These are phyloP conservation scores for Triticum dicoccoides DNA, from an alignment of 176 grass and related monocot species.

Conservation along the genomic window DNA sequence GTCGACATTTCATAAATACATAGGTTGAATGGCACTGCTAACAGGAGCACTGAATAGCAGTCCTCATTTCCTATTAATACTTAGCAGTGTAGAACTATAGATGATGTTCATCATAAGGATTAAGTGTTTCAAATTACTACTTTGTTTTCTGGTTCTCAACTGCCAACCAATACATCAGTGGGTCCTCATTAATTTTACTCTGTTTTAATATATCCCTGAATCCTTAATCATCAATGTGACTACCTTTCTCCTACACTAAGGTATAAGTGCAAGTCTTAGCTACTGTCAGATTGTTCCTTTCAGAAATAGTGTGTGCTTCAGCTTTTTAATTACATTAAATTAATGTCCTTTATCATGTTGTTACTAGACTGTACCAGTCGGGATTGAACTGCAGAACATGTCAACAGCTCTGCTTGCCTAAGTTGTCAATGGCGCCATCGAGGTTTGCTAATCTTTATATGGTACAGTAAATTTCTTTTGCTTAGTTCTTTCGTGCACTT, in stretches of 20 bases:
- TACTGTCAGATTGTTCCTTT: not conserved
- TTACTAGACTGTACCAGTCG: not conserved
- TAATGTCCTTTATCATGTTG: not conserved
- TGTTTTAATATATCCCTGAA: not conserved
- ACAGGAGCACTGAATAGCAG: not conserved
- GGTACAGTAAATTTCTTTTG: not conserved
- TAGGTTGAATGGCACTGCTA: not conserved
- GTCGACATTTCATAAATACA: not conserved
- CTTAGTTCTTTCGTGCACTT: no score
- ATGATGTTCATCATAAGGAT: not conserved
- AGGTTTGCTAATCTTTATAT: not conserved
- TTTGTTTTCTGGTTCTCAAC: not conserved
- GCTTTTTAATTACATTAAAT: not conserved
- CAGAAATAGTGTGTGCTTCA: not conserved
- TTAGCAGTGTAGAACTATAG: not conserved
- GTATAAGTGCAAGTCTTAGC: not conserved
- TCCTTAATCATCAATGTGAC: not conserved
- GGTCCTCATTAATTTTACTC: not conserved
- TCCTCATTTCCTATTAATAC: not conserved
- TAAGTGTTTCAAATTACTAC: not conserved
- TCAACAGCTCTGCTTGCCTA: not conserved
- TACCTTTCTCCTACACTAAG: not conserved
- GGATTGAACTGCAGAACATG: not conserved
- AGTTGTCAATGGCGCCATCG: not conserved
- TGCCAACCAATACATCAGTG: not conserved